Percentiles rank a stretch among this genome's conserved stretches.
These are phyloP conservation scores for Sonneratia alba DNA, from an alignment of 345 rosid species.

Conservation along the genomic window DNA sequence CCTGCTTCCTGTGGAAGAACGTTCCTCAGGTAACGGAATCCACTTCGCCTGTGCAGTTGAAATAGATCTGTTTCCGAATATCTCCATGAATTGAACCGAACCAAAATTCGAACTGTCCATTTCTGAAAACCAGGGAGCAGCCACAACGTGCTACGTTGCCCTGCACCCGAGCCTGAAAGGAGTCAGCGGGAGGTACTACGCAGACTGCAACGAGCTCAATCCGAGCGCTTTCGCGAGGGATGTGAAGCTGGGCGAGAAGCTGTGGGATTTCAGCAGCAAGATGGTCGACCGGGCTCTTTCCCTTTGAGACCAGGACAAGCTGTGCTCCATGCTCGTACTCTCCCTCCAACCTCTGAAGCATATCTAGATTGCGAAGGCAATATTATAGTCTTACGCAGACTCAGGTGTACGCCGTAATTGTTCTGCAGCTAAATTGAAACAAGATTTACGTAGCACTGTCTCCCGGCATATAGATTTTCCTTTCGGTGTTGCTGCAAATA, in stretches of 20 bases:
- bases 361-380: not conserved
- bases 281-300: slow-evolving; percentile 33
- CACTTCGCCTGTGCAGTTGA: too few relatives aligned
- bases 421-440: not conserved
- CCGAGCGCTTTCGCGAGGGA: slow-evolving; percentile 55
- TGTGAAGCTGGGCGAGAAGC: slow-evolving; percentile 35
- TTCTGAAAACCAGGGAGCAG: slow-evolving; percentile 60
- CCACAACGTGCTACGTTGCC: slow-evolving; percentile 82
- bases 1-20: slow-evolving; percentile 68
- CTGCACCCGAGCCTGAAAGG: slow-evolving; percentile 61
- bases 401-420: not conserved
- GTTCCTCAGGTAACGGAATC: slow-evolving; percentile 62
- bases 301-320: not conserved
- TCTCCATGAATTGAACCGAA: not conserved
- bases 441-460: not conserved
- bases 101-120: not conserved
- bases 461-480: not conserved
- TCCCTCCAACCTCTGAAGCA: not conserved
- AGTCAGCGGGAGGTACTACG: slow-evolving; percentile 63
- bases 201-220: slow-evolving; percentile 61
- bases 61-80: not conserved
- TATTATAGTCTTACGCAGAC: not conserved
- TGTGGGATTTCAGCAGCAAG: slow-evolving; percentile 78
- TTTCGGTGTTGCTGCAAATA: not conserved
- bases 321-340: not conserved